Base-by-base conservation (phyloP, 768 basidiomycete species). In the Suillus weaverae region DNA sequence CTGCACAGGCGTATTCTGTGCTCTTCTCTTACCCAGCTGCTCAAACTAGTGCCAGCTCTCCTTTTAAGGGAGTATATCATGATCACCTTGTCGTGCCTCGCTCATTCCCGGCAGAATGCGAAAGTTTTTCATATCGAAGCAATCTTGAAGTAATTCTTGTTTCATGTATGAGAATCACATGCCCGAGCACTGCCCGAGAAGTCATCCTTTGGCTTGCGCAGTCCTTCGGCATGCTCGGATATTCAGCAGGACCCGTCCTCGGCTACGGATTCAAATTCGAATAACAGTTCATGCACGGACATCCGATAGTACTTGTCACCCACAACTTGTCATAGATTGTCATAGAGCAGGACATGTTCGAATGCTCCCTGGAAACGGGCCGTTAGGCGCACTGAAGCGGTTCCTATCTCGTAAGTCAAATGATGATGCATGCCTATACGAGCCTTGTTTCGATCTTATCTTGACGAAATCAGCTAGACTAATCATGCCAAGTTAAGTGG, bases 111-210 rank as follows among this genome's bases (percentile, higher is more conserved):
- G 56, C 38, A 39, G 26, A 18, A 59, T 41, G 22, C 57, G 57
- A 41, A 32, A 32, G 10, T 7, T 54, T 33, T 35, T 33, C 53
- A 54, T 54, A n/a, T 54, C 33, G 32, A 54, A 35, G 53, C 32
- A 10, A 54, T 54, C 32, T 54, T 2, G 2, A 33, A 13, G 20
- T 36, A 33, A 46, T 51, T 51, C 26, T 18, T 16, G 46, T 10
- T 30, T 41, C 39, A 41, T 30, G 39, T 54, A 33, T 54, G 53
- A 54, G 53, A 39, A 54, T 32, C 39, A 41, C 39, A 59, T 59
- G 39, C 26, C 57, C 41, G 39, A 59, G 18, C 56, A 57, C 16
- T 57, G 56, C 57, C 57, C 57, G 57, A 59, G 57, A 59, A 59
- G 57, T 4, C 38, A 22, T 36, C 20, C 20, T 18, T 9, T 32